A percentile compares a stretch with the other conserved stretches of the same genome.
Evolutionary conservation across 495 filamentous ascomycete species (phyloP).

Genomic region (Apodospora peruviana): DNA sequence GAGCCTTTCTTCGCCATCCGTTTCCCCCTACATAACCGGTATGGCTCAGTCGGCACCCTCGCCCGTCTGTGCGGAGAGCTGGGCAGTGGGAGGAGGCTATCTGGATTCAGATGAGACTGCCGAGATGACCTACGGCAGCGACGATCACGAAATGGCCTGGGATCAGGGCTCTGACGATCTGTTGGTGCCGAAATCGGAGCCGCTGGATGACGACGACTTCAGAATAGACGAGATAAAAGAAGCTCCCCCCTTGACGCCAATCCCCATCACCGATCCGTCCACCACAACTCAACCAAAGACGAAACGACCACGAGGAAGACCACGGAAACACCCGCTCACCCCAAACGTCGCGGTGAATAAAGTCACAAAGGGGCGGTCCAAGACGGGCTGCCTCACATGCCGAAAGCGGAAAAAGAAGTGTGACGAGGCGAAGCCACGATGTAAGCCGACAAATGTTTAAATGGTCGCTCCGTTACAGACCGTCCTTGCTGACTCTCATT

Average conservation of each 20-base stretch:
- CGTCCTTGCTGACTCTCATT: constrained; percentile 22
- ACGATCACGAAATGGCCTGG: constrained; percentile 31
- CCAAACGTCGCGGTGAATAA: constrained; percentile 49
- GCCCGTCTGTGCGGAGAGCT: constrained; percentile 28
- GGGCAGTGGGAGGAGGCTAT: constrained; percentile 23
- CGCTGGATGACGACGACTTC: constrained; percentile 42
- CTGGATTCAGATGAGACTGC: constrained; percentile 23
- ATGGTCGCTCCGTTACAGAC: too few species aligned
- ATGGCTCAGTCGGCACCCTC: constrained; percentile 30
- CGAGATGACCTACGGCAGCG: constrained; percentile 6
- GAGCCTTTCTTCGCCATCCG: constrained; percentile 22
- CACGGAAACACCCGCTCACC: constrained; percentile 73
- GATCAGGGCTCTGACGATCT: constrained; percentile 29
- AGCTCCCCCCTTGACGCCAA: constrained; percentile 32
- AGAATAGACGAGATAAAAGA: constrained; percentile 41
- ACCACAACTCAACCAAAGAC: constrained; percentile 24
- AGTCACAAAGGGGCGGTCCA: constrained; percentile 79
- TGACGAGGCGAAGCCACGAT: constrained; percentile 86
- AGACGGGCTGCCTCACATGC: constrained; percentile 92
- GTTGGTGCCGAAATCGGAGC: constrained; percentile 40
- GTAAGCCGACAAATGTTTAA: too few species aligned
- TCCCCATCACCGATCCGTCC: constrained; percentile 8
- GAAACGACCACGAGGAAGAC: constrained; percentile 68
- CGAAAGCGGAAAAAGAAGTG: constrained; percentile 94
- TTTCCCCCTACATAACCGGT: constrained; percentile 25